Evolutionary conservation across 352 stramenopile genomes (phyloP), one percentile per base, ranked within the genome.

Genomic region (Globisporangium nodosum): DNA sequence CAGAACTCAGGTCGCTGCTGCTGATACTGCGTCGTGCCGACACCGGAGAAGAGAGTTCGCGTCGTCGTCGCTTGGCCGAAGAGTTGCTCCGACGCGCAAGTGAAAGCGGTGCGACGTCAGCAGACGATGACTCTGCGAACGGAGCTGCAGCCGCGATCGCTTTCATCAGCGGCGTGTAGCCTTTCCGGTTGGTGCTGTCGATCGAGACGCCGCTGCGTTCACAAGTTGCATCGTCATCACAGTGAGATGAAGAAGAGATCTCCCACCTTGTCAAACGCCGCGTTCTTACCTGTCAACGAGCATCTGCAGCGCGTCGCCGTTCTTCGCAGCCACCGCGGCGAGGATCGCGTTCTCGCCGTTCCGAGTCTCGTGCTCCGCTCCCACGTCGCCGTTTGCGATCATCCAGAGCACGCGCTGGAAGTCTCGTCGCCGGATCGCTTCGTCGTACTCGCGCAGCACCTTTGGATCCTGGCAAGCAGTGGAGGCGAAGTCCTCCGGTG

Each of bases 161-260:
- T 55, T 89, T 90, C 78, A 91, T 92, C 20, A 92, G 58, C 30
- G 81, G 69, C 9, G 83, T 90, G 60, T 86, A 88, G 4, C 83
- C 81, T 35, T 79, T 73, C 27, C 63, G 58, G 51, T 78, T 92
- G 20, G 58, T 50, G 5, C 54, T 61, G 49, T 89, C 67, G 48
- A 90, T 83, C 1, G 80, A 87, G 30, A 83, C 63, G 5, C 78
- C 83, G 12, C 76, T 88, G 53, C 0, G 45, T 1, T 49, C 20
- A 15, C n/a, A 8, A 49, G 16, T 7, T 24, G 20, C 8, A n/a
- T 31, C 15, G 45, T 16, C 24, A 31, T 27, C 11, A 12, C n/a
- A 49, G 9, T 30, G n/a, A 13, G 20, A 21, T 18, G 1, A 24
- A 30, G 45, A 31, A 9, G 45, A 49, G 21, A 24, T 49, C 43